Conservation (phyloP, 148 eudicot genomes). For the Heliosperma pusillum region DNA sequence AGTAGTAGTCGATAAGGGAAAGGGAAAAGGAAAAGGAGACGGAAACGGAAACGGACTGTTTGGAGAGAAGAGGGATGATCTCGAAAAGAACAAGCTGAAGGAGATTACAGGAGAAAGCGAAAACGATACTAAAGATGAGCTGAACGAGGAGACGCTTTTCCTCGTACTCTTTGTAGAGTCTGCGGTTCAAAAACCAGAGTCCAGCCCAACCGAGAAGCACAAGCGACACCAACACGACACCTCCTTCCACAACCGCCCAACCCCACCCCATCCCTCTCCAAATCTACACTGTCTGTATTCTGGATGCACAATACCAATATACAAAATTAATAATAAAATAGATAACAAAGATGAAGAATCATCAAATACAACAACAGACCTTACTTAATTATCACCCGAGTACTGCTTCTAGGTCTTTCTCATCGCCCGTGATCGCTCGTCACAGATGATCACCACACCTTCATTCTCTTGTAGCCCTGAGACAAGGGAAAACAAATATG, state of each 20-base stretch:
- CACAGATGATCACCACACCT: too few relatives aligned
- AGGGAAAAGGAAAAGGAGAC: not conserved
- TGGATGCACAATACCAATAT: too few relatives aligned
- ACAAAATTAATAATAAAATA: too few relatives aligned
- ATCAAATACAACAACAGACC: too few relatives aligned
- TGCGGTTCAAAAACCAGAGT: conserved; percentile 76
- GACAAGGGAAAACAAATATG: too few relatives aligned
- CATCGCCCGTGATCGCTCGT: too few relatives aligned
- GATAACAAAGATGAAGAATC: too few relatives aligned
- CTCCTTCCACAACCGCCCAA: conserved; percentile 60
- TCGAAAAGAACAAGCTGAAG: conserved; percentile 91
- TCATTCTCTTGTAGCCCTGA: too few relatives aligned
- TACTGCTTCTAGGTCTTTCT: too few relatives aligned
- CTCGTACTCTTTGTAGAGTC: conserved; percentile 94
- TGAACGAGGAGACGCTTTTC: conserved; percentile 93
- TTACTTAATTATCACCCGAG: too few relatives aligned
- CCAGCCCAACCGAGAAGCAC: conserved; percentile 79
- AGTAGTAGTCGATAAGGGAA: not conserved
- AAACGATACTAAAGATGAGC: conserved; percentile 88
- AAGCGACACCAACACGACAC: conserved; percentile 69
- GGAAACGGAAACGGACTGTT: conserved; percentile 41
- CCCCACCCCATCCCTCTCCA: conserved; percentile 53
- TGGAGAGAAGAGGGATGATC: conserved; percentile 91
- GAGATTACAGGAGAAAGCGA: conserved; percentile 93
- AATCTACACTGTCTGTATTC: too few relatives aligned